Percentiles rank a stretch among this genome's conserved stretches.
phyloP scores from a whole-genome alignment of 495 filamentous ascomycete species.

The Aspergillus bertholletiae region DNA sequence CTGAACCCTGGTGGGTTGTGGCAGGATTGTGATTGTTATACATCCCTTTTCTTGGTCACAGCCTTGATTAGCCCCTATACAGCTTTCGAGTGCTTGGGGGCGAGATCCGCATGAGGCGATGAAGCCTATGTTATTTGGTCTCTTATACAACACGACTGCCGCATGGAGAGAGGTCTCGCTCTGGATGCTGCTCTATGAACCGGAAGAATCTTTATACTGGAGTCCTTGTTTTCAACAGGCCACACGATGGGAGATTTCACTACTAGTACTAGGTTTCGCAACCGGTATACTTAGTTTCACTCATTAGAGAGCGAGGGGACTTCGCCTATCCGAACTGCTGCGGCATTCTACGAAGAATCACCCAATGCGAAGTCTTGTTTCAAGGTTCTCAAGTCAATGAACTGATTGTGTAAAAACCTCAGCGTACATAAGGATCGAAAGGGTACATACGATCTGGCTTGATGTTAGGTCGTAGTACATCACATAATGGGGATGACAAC shows the following conservation, averaged over 20 bases:
- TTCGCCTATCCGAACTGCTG: not conserved
- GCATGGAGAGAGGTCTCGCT: not conserved
- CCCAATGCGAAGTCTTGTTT: not conserved
- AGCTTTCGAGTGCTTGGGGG: no score
- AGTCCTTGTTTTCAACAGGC: not conserved
- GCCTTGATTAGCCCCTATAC: not conserved
- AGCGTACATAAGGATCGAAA: not conserved
- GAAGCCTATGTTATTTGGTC: not conserved
- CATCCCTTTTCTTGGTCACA: not conserved
- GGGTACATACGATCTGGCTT: not conserved
- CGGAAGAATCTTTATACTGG: not conserved
- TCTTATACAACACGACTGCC: not conserved
- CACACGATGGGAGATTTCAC: no score
- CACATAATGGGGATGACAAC: not conserved
- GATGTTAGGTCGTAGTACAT: not conserved
- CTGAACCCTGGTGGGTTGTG: not conserved
- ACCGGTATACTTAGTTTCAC: not conserved
- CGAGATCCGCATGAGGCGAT: no score
- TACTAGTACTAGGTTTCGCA: not conserved
- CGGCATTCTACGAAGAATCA: not conserved
- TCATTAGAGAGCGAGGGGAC: not conserved
- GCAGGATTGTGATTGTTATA: not conserved
- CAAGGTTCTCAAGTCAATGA: not conserved
- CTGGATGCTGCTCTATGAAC: not conserved
- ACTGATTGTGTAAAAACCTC: not conserved